A percentile compares a stretch with the other conserved stretches of the same genome.
Conservation (phyloP, 202 grass and related monocot species). For the Schoenoplectus tabernaemontani region DNA sequence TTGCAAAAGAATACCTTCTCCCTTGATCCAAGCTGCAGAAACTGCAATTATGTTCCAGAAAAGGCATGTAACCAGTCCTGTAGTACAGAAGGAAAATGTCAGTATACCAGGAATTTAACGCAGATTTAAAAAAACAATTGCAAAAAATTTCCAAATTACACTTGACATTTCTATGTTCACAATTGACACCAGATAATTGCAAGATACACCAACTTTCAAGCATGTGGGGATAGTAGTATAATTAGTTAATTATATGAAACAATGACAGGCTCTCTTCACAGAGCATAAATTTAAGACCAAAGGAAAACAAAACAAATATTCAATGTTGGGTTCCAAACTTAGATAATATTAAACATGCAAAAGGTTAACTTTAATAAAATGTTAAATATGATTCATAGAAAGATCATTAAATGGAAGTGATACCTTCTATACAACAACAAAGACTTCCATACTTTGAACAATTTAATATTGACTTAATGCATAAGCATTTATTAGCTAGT, state of each 20-base stretch:
- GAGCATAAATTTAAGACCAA: background rate
- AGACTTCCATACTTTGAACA: too few species aligned
- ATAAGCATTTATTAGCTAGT: background rate
- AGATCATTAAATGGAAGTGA: background rate
- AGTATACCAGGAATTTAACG: background rate
- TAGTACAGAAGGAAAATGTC: constrained; percentile 28
- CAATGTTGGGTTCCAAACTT: background rate
- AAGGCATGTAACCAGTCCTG: constrained; percentile 80
- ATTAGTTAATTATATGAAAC: too few species aligned
- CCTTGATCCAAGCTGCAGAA: constrained; percentile 95
- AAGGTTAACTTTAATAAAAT: background rate
- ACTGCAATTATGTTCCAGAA: constrained; percentile 95
- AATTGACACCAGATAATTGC: background rate
- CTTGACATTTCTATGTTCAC: background rate
- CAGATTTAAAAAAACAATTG: too few species aligned
- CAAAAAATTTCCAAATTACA: background rate
- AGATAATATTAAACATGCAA: background rate
- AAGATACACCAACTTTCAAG: background rate
- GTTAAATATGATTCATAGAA: background rate
- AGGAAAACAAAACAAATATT: background rate
- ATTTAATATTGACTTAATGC: background rate
- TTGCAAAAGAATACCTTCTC: constrained; percentile 46
- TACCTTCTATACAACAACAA: background rate
- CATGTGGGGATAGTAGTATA: background rate
- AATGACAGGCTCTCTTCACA: background rate